Evolutionary conservation across 345 rosid species (phyloP), one percentile per base, ranked within the genome.

Genomic region (Eucalyptus polybractea): DNA sequence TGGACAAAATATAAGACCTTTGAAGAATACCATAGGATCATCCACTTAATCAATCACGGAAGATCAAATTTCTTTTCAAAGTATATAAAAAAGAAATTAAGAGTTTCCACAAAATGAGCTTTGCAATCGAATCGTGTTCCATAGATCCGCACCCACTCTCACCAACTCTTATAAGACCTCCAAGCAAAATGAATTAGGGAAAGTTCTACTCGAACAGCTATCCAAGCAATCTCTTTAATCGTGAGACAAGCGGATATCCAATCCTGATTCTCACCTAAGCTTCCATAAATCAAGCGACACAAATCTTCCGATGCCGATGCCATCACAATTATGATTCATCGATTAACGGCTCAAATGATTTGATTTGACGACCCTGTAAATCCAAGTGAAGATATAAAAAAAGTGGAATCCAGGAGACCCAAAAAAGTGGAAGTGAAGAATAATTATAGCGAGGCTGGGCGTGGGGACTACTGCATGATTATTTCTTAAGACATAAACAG

Each of bases 241-340:
- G 24, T 8, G 44, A n/a, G 3, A 14, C 17, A 4, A 65, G 19
- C 19, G 9, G 8, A 14, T 62, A 27, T 69, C 80, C 40, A 72
- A 33, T 33, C 81, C 6, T 37, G 40, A 72, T 19, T 72, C 14
- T 72, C 45, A 72, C 45, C 45, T 72, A 72, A 72, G 10, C 45
- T 19, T 19, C 2, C 45, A 37, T 3, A 4, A 12, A 9, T 16
- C 3, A 21, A 33, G 80, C 7, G 12, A 31, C 7, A 5, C 6
- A 5, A 37, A 37, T 37, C 7, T 7, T 17, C 27, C 11, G 3
- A 37, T 19, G 13, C 1, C 2, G 6, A 7, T 22, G 13, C 3
- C 22, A 3, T 69, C 12, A 5, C 17, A 69, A 69, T 11, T 17
- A 22, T 5, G 45, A 33, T 7, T 3, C 42, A 17, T 22, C 7